Base-by-base conservation (phyloP, 2,329 filamentous ascomycete genomes). In the Claviceps capensis region DNA sequence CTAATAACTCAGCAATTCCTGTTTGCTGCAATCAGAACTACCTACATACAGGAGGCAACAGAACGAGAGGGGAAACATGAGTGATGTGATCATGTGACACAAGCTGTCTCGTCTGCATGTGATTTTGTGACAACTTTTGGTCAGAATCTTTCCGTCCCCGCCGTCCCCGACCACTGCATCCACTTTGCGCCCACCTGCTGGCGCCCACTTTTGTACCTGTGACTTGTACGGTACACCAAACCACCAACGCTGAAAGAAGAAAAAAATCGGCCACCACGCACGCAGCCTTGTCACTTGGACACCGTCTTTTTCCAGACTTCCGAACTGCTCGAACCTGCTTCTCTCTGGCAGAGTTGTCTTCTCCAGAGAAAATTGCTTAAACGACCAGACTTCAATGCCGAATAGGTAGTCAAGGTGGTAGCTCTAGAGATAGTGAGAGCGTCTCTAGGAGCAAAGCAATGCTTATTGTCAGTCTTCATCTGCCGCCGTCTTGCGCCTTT, bases 381-480 rank as follows among this genome's bases (percentile, higher is more conserved):
- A 11, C 46, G 16, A 48, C 38, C 47, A 44, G 48, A 58, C 57
- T 59, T 76, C 75, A 79, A 82, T 82, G 79, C 76, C 69, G 69
- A 63, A 65, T 63, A 77, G 82, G 77, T 86, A 91, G 87, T 74
- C 82, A 70, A 71, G 68, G 73, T 76, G 74, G 72, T 68, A 77
- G 81, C 81, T 86, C 82, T 85, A 83, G 84, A 82, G 83, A 83
- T 83, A 78, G 75, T 81, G 79, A 79, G 78, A 83, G 77, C 73
- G 78, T 84, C 82, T 85, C 81, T 85, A 83, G 81, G 78, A 80
- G 81, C 76, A 74, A 74, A 77, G 75, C 73, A 74, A 74, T 71
- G 67, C 68, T 70, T 61, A 67, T 72, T 61, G 79, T 82, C 69
- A 69, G 75, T 70, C 8, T 47, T 22, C 38, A 19, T 40, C 52